These are phyloP conservation scores for Xanthoconium separans DNA, from an alignment of 1,284 basidiomycete genomes.

Conservation along the genomic window DNA sequence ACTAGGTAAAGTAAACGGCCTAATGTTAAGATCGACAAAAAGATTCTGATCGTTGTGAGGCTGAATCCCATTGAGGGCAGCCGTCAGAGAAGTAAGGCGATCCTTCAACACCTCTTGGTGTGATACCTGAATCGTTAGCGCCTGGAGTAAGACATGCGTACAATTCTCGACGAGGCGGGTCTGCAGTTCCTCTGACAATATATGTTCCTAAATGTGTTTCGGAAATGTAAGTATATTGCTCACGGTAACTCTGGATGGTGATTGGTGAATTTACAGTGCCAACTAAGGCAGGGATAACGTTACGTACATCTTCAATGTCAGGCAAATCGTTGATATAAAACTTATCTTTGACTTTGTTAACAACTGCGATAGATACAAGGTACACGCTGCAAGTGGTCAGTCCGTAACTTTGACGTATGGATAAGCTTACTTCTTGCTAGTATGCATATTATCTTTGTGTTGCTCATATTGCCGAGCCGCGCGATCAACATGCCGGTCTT, in stretches of 20 bases:
- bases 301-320: conserved; percentile 66
- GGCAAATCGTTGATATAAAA: conserved; percentile 71
- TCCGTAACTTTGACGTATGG: conserved; percentile 1
- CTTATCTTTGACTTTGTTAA: conserved; percentile 66
- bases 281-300: conserved; percentile 1
- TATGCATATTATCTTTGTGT: conserved; percentile 72
- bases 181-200: conserved; percentile 59
- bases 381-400: conserved; percentile 50
- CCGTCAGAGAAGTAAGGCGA: conserved; percentile 45
- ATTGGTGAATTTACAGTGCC: conserved; percentile 10
- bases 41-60: conserved; percentile 61
- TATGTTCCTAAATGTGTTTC: conserved; percentile 5
- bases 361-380: conserved; percentile 63
- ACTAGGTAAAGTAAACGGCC: conserved; percentile 58
- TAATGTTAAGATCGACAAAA: conserved; percentile 69
- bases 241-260: conserved; percentile 60
- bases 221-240: conserved; percentile 27
- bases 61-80: conserved; percentile 50
- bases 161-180: conserved; percentile 57
- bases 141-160: conserved; percentile 50
- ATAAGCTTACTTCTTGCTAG: conserved; percentile 69
- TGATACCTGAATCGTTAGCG: conserved; percentile 53
- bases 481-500: conserved; percentile 75
- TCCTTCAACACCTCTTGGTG: conserved; percentile 60
- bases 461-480: conserved; percentile 71